These are phyloP conservation scores for Magnaporthiopsis poae DNA, from an alignment of 2,329 filamentous ascomycete genomes.

Conservation along the genomic window DNA sequence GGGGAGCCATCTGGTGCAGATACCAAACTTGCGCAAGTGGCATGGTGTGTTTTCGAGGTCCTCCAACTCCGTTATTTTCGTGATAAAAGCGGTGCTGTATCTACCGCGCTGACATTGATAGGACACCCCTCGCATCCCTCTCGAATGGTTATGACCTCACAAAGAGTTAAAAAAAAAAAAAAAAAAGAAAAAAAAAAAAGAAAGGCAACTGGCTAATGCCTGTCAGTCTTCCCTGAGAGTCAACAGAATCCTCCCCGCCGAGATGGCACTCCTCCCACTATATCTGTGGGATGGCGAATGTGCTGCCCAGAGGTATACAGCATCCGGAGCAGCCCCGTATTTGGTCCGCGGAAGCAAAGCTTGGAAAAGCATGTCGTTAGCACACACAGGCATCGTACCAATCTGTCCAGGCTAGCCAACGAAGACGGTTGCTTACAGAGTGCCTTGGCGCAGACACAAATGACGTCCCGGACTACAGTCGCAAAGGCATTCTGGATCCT, in stretches of 20 bases:
- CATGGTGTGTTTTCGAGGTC: not conserved
- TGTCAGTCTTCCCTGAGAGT: slow-evolving; percentile 5
- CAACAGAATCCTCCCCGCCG: slow-evolving; percentile 19
- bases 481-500: not conserved
- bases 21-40: not conserved
- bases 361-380: not conserved
- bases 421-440: not conserved
- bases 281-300: slow-evolving; percentile 21
- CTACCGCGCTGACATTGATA: not conserved
- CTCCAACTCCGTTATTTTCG: not conserved
- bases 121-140: not conserved
- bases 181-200: not conserved
- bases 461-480: not conserved
- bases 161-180: not conserved
- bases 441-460: not conserved
- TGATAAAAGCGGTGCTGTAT: not conserved
- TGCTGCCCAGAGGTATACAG: slow-evolving; percentile 13
- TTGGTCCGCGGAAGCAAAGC: not conserved
- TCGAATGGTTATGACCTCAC: not conserved
- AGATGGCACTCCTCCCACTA: slow-evolving; percentile 31
- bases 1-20: not conserved
- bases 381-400: not conserved
- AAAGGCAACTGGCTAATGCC: not conserved
- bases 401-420: not conserved
- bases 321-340: not conserved